Evolutionary conservation across 768 basidiomycete genomes (phyloP).

Genomic region (Hortiboletus flavorubellus): DNA sequence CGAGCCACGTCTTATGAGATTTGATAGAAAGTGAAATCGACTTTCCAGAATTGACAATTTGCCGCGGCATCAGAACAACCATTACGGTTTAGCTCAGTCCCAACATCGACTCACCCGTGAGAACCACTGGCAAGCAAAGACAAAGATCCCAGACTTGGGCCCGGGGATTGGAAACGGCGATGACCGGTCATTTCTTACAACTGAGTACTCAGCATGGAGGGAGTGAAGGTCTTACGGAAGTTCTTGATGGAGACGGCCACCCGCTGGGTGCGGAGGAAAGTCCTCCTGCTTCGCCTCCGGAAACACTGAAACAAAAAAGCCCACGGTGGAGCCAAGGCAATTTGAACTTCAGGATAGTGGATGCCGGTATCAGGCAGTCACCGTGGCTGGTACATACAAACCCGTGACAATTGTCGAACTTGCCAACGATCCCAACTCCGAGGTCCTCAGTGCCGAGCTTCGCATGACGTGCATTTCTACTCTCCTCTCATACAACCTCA

Average conservation of each 20-base stretch:
- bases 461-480: too few relatives aligned
- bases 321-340: too few relatives aligned
- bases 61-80: constrained; percentile 2
- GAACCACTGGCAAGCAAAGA: constrained; percentile 55
- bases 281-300: constrained; percentile 9
- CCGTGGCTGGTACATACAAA: too few relatives aligned
- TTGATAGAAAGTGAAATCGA: constrained; percentile 65
- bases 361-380: too few relatives aligned
- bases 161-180: constrained; percentile 53
- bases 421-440: too few relatives aligned
- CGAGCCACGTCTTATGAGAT: constrained; percentile 53
- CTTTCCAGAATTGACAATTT: constrained; percentile 61
- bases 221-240: constrained; percentile 55
- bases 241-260: constrained; percentile 61
- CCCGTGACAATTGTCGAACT: too few relatives aligned
- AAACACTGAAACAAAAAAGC: neutral
- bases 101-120: constrained; percentile 47
- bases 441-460: too few relatives aligned
- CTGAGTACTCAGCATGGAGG: constrained; percentile 39
- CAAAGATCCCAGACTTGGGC: constrained; percentile 73
- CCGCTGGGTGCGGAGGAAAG: constrained; percentile 31
- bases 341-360: too few relatives aligned
- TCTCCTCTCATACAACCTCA: too few relatives aligned
- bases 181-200: constrained; percentile 46
- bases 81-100: neutral